These are phyloP conservation scores for Pedinophyceae sp. DNA, from an alignment of 139 green algal genomes.

Conservation along the genomic window DNA sequence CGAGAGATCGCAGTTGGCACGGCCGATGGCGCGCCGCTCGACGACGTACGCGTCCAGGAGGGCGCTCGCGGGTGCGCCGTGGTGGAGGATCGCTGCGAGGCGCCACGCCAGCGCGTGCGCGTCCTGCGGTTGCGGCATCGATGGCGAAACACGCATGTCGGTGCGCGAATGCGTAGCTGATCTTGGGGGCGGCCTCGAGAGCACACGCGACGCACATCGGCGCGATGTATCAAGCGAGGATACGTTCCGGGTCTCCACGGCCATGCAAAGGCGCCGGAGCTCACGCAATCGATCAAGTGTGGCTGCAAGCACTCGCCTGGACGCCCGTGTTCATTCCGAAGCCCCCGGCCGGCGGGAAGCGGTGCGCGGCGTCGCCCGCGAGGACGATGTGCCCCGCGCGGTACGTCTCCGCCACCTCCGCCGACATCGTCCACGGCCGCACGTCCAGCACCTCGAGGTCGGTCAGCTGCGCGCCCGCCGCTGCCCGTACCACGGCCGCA, in stretches of 20 bases:
- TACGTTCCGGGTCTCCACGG: too few species aligned
- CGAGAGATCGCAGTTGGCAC: conserved; percentile 60
- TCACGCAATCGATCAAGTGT: neutral
- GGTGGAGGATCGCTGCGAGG: conserved; percentile 52
- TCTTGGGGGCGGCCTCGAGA: neutral
- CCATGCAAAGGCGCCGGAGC: neutral
- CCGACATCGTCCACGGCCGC: conserved; percentile 71
- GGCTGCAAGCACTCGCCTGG: conserved; percentile 18
- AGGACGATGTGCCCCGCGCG: conserved; percentile 41
- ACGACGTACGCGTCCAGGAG: conserved; percentile 59
- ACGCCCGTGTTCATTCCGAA: conserved; percentile 97
- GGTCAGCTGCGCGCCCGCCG: conserved; percentile 14
- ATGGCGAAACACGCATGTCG: conserved; percentile 1
- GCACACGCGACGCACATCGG: neutral
- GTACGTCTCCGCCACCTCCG: conserved; percentile 50
- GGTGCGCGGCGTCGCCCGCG: conserved; percentile 78
- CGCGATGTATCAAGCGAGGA: neutral
- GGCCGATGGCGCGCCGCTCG: conserved; percentile 57
- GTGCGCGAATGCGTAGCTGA: neutral
- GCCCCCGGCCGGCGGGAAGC: conserved; percentile 66
- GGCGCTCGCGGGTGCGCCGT: conserved; percentile 2
- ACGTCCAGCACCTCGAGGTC: conserved; percentile 27
- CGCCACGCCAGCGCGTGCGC: conserved; percentile 93
- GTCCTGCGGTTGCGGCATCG: conserved; percentile 28
- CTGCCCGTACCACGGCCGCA: conserved; percentile 22